phyloP scores from a whole-genome alignment of 2,329 filamentous ascomycete genomes.

The Aspergillus sp. region DNA sequence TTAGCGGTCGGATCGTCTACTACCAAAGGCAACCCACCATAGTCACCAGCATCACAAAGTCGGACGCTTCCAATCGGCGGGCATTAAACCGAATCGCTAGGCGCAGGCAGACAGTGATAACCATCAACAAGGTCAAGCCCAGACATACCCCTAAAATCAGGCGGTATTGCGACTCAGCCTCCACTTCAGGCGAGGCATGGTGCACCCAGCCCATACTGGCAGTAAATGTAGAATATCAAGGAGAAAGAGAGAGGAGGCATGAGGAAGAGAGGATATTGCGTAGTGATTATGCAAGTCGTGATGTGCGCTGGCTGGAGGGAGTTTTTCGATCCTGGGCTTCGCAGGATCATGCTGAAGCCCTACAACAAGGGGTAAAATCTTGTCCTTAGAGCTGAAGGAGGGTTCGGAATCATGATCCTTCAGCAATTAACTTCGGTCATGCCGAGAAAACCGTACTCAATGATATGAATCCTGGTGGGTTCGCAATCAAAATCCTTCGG shows the following conservation, averaged over 20 bases:
- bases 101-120: conserved; percentile 45
- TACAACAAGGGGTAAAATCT: not conserved
- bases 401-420: not conserved
- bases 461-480: not conserved
- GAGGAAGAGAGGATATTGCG: not conserved
- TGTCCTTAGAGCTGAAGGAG: not conserved
- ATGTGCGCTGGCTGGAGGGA: not conserved
- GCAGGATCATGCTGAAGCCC: not conserved
- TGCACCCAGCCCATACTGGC: conserved; percentile 54
- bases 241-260: not conserved
- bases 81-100: conserved; percentile 47
- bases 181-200: conserved; percentile 52
- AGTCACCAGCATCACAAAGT: conserved; percentile 46
- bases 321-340: not conserved
- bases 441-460: not conserved
- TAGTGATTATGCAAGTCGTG: not conserved
- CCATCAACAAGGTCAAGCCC: conserved; percentile 49
- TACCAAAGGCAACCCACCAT: conserved; percentile 30
- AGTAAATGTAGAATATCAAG: not conserved
- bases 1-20: conserved; percentile 26
- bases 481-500: not conserved
- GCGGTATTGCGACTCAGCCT: conserved; percentile 52
- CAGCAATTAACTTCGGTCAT: not conserved
- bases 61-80: conserved; percentile 52
- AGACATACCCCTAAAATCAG: conserved; percentile 54